Base-by-base conservation (phyloP, 2,329 filamentous ascomycete genomes). In the Arthrobotrys sinensis region DNA sequence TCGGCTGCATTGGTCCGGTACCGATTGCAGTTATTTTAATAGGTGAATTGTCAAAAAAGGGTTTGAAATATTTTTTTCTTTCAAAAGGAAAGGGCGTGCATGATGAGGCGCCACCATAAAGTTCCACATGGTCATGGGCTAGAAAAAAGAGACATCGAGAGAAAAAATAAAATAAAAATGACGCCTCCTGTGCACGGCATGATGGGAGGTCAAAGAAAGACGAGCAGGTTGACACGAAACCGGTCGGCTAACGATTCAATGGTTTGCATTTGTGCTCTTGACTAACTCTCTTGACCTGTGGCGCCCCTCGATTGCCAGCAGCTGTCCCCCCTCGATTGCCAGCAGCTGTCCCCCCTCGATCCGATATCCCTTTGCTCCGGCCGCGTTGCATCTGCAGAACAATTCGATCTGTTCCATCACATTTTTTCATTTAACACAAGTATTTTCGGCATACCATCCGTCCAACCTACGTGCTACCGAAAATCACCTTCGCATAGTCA, bases 141-240 rank as follows among this genome's bases (percentile, higher is more conserved):
- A 7, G 14, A 16, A 16, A 28, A 28, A 28, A 24, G 28, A 21
- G 45, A 48, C 16, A 21, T 3, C 16, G 19, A 48, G 12, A 43
- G 21, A 16, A 40, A 63, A 63, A n/a, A 45, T 7, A 46, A 32
- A 38, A n/a, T 16, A 28, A 70, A 77, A 77, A 70, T 71, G 60
- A 71, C 66, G 66, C 66, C 73, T 71, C 73, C 73, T 77, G 73
- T 53, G 73, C 38, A 70, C 73, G 66, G 73, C 73, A 71, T 65
- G 40, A 77, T 66, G 14, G 38, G 43, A 21, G 14, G 3, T 45
- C 8, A 19, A 19, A 19, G 64, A 24, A 38, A 55, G 24, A 34
- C 38, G 12, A 65, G 14, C n/a, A 60, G 6, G 52, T 62, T 36
- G 45, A 55, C 62, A 76, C 52, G 63, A 68, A 73, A 67, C 50